phyloP scores from a whole-genome alignment of 768 basidiomycete species.

The Trichaptum fuscoviolaceum region DNA sequence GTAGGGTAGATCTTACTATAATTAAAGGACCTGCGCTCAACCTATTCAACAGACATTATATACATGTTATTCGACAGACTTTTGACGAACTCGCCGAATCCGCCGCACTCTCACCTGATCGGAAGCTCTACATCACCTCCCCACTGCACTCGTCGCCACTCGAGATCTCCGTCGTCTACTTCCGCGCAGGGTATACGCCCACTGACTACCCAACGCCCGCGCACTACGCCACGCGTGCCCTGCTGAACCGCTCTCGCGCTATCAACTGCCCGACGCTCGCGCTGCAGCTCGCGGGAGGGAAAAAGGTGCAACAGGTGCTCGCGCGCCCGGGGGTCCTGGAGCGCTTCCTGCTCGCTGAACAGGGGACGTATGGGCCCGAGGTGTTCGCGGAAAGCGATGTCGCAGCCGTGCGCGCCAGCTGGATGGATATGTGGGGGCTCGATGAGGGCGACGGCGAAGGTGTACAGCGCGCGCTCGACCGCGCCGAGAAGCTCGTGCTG shows the following conservation, averaged over 20 bases:
- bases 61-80: slow-evolving; percentile 71
- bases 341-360: slow-evolving; percentile 50
- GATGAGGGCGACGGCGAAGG: slow-evolving; percentile 35
- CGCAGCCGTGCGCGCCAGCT: slow-evolving; percentile 59
- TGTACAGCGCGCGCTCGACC: slow-evolving; percentile 45
- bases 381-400: slow-evolving; percentile 36
- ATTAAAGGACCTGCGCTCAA: not conserved
- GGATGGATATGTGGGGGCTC: slow-evolving; percentile 89
- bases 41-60: slow-evolving; percentile 50
- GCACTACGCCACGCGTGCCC: slow-evolving; percentile 69
- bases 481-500: slow-evolving; percentile 63
- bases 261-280: slow-evolving; percentile 92
- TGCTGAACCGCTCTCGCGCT: slow-evolving; percentile 75
- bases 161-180: slow-evolving; percentile 88
- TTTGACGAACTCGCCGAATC: slow-evolving; percentile 59
- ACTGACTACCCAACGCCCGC: slow-evolving; percentile 63
- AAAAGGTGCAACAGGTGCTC: slow-evolving; percentile 92
- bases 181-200: slow-evolving; percentile 84
- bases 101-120: slow-evolving; percentile 42
- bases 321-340: slow-evolving; percentile 70
- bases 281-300: slow-evolving; percentile 91
- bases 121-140: slow-evolving; percentile 34
- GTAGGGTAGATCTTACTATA: slow-evolving; percentile 33
- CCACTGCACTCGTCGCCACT: slow-evolving; percentile 30
- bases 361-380: slow-evolving; percentile 15